Conservation (phyloP, 2,329 filamentous ascomycete genomes). For the Hymenoscyphus fraxineus region DNA sequence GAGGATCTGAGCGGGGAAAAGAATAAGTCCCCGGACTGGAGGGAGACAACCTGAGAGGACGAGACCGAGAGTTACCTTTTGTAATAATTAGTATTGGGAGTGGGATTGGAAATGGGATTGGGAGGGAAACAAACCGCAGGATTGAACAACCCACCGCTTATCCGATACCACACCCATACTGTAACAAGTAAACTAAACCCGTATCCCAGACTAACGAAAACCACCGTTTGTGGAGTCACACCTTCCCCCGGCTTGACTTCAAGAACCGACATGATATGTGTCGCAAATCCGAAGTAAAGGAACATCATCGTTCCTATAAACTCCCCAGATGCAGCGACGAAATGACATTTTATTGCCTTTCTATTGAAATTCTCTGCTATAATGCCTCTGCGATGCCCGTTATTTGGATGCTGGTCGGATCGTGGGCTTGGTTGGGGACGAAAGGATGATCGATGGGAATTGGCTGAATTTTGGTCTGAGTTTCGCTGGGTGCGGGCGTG, state of each 20-base stretch:
- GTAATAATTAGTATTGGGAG: slow-evolving; percentile 14
- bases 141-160: slow-evolving; percentile 42
- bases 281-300: slow-evolving; percentile 27
- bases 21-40: slow-evolving; percentile 28
- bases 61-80: slow-evolving; percentile 36
- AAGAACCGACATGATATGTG: slow-evolving; percentile 20
- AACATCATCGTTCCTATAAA: slow-evolving; percentile 46
- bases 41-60: slow-evolving; percentile 33
- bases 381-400: neutral
- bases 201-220: slow-evolving; percentile 32
- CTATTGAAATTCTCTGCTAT: neutral
- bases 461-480: slow-evolving; percentile 3
- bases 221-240: slow-evolving; percentile 34
- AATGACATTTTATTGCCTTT: slow-evolving; percentile 7
- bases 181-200: slow-evolving; percentile 46
- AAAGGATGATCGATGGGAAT: neutral
- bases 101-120: neutral
- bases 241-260: slow-evolving; percentile 7
- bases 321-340: slow-evolving; percentile 44
- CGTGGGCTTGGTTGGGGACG: neutral
- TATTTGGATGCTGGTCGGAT: neutral
- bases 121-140: slow-evolving; percentile 21
- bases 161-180: slow-evolving; percentile 54
- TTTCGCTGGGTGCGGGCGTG: neutral
- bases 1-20: slow-evolving; percentile 33